Evolutionary conservation across 78 protist genomes (phyloP).

Genomic region (Dictyostelium purpureum): DNA sequence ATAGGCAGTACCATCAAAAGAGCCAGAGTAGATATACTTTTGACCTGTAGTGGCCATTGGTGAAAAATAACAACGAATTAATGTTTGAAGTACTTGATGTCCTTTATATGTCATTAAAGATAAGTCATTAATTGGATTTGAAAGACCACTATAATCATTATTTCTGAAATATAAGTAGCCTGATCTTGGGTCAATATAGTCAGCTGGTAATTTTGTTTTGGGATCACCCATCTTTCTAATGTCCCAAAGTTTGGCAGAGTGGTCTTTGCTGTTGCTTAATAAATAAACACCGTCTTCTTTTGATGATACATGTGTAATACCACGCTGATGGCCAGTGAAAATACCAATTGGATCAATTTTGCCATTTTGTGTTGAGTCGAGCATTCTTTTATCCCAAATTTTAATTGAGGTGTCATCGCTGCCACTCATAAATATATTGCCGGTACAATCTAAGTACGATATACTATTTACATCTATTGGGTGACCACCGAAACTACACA

Average conservation of each 20-base stretch:
- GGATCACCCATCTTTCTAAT: conserved; percentile 77
- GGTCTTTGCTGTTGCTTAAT: conserved; percentile 84
- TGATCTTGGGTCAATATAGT: background rate
- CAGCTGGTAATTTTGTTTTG: background rate
- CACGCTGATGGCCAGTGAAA: conserved; percentile 82
- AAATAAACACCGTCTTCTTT: conserved; percentile 85
- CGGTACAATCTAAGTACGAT: conserved; percentile 30
- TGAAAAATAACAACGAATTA: conserved; percentile 86
- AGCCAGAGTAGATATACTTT: conserved; percentile 87
- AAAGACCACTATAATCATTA: background rate
- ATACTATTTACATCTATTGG: conserved; percentile 83
- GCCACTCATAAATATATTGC: conserved; percentile 68
- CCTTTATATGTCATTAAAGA: conserved; percentile 79
- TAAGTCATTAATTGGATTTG: conserved; percentile 6
- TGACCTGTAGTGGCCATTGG: conserved; percentile 88
- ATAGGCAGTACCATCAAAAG: conserved; percentile 64
- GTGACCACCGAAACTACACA: conserved; percentile 29
- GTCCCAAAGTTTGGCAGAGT: conserved; percentile 90
- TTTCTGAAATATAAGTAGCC: background rate
- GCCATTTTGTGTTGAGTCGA: background rate
- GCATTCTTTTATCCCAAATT: conserved; percentile 84
- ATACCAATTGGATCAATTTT: conserved; percentile 73
- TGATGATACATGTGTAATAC: conserved; percentile 80
- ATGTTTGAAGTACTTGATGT: conserved; percentile 75
- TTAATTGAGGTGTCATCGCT: conserved; percentile 80